phyloP scores from a whole-genome alignment of 140 eudicot species.

The Anethum foeniculum region DNA sequence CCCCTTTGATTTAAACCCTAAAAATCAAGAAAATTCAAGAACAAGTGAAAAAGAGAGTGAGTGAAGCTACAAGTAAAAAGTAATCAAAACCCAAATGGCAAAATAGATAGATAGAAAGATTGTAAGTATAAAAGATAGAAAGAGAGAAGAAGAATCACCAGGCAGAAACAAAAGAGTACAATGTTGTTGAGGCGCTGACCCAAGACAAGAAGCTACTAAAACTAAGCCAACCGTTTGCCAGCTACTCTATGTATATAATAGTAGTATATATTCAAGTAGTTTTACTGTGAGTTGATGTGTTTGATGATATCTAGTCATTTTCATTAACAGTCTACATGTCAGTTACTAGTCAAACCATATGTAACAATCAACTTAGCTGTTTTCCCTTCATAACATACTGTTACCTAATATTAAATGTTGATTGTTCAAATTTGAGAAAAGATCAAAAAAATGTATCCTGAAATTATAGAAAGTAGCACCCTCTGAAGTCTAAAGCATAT shows the following conservation, averaged over 20 bases:
- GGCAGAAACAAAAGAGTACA: background rate
- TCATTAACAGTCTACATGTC: background rate
- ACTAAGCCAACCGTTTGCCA: slow-evolving; percentile 3
- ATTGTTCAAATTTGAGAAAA: too few species aligned
- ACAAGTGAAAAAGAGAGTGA: background rate
- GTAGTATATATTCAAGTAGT: background rate
- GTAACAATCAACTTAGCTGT: background rate
- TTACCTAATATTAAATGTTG: too few species aligned
- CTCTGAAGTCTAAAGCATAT: too few species aligned
- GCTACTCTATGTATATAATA: background rate
- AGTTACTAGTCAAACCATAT: background rate
- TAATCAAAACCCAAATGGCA: background rate
- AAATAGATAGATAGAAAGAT: background rate
- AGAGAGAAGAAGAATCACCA: background rate
- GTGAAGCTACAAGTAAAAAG: background rate
- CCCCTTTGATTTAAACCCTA: slow-evolving; percentile 7
- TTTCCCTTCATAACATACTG: background rate
- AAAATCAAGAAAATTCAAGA: background rate
- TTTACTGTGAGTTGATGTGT: background rate
- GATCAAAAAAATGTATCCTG: too few species aligned
- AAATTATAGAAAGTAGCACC: too few species aligned
- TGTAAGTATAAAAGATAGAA: background rate
- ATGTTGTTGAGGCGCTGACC: slow-evolving; percentile 2
- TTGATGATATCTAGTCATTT: background rate
- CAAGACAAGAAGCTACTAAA: slow-evolving; percentile 2